A percentile compares a stretch with the other conserved stretches of the same genome.
phyloP scores from a whole-genome alignment of 164 flowering plant genomes.

The Aristolochia californica region DNA sequence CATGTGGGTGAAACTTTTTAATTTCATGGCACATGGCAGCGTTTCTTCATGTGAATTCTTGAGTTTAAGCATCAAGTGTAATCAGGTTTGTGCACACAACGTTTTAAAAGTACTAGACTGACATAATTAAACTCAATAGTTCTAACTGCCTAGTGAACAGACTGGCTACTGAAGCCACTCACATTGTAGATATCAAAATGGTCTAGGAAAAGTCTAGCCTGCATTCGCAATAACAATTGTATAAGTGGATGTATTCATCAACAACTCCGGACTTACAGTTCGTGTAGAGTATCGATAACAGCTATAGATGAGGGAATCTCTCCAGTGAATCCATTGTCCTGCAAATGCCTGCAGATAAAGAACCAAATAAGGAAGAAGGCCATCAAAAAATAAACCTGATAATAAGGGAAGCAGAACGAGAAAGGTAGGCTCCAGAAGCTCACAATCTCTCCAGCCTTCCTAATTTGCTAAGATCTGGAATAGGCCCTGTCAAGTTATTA shows the following conservation, averaged over 20 bases:
- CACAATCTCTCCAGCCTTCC: conserved; percentile 56
- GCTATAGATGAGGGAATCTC: conserved; percentile 11
- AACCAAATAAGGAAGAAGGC: background rate
- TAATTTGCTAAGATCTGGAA: conserved; percentile 65
- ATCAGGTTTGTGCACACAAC: too few relatives aligned
- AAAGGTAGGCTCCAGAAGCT: conserved; percentile 15
- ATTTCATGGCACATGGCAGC: too few relatives aligned
- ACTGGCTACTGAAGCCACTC: too few relatives aligned
- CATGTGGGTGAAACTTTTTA: too few relatives aligned
- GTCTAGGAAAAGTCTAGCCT: background rate
- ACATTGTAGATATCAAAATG: background rate
- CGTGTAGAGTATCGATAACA: conserved; percentile 3
- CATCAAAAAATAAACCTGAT: background rate
- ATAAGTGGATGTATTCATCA: background rate
- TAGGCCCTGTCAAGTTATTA: conserved; percentile 61
- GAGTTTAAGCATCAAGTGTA: too few relatives aligned
- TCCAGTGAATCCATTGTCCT: conserved; percentile 11
- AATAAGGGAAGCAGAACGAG: background rate
- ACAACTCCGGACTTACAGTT: conserved; percentile 9
- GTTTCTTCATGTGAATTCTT: too few relatives aligned
- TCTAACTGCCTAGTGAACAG: too few relatives aligned
- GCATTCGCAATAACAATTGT: background rate
- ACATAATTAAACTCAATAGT: too few relatives aligned
- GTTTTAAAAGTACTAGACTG: too few relatives aligned
- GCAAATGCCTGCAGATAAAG: conserved; percentile 11